Percentiles rank a stretch among this genome's conserved stretches.
These are phyloP conservation scores for Salix arbutifolia DNA, from an alignment of 345 rosid species.

Conservation along the genomic window DNA sequence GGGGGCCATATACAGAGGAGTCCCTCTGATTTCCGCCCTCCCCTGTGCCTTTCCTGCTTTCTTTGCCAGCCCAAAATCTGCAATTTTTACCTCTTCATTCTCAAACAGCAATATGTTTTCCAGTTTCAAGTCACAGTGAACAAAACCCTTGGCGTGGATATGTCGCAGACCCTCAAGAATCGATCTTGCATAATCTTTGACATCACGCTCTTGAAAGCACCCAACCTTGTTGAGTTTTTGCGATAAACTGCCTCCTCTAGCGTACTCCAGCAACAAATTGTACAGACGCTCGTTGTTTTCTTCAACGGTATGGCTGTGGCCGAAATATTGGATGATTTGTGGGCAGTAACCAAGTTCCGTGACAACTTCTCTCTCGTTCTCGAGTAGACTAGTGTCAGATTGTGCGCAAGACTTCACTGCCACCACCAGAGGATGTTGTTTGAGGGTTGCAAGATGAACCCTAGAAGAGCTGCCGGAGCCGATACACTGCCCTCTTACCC, in stretches of 20 bases:
- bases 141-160: constrained; percentile 32
- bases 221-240: constrained; percentile 13
- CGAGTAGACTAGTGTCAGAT: constrained; percentile 9
- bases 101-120: constrained; percentile 20
- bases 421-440: constrained; percentile 6
- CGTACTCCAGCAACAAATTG: constrained; percentile 31
- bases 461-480: constrained; percentile 29
- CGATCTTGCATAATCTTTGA: constrained; percentile 10
- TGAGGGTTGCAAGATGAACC: constrained; percentile 21
- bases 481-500: constrained; percentile 23
- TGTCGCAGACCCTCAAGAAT: constrained; percentile 20
- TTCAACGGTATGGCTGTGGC: constrained; percentile 11
- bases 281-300: constrained; percentile 11
- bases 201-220: constrained; percentile 16
- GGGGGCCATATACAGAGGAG: constrained; percentile 35
- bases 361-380: constrained; percentile 23
- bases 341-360: constrained; percentile 9
- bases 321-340: constrained; percentile 20
- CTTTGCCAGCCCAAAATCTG: constrained; percentile 30
- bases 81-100: constrained; percentile 21
- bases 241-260: constrained; percentile 25
- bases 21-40: constrained; percentile 23
- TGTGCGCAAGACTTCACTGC: constrained; percentile 27
- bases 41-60: constrained; percentile 15
- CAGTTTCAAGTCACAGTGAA: constrained; percentile 35